Conservation (phyloP, 164 flowering plant species). For the Brasenia schreberi region DNA sequence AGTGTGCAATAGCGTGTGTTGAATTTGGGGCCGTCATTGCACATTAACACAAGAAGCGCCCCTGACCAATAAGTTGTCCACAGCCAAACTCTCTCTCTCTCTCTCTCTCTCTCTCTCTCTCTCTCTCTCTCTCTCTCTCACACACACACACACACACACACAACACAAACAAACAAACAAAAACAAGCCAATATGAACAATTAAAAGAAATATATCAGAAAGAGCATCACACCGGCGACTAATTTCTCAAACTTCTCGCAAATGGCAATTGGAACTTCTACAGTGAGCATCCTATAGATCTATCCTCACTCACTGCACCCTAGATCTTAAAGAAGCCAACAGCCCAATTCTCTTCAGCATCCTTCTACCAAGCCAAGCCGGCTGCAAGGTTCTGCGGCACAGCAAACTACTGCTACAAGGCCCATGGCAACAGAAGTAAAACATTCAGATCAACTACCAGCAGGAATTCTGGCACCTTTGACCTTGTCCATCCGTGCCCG, state of each 20-base stretch:
- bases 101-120: too few species aligned
- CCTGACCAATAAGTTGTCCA: too few species aligned
- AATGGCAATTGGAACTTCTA: neutral
- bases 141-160: too few species aligned
- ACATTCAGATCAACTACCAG: neutral
- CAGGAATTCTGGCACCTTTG: slow-evolving; percentile 7
- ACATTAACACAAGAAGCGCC: too few species aligned
- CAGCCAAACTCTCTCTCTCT: too few species aligned
- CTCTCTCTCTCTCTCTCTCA: too few species aligned
- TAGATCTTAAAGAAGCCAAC: neutral
- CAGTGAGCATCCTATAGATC: neutral
- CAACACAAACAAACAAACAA: too few species aligned
- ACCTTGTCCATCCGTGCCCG: slow-evolving; percentile 81
- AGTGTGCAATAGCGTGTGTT: too few species aligned
- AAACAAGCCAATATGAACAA: too few species aligned
- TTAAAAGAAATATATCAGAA: too few species aligned
- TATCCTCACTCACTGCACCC: neutral
- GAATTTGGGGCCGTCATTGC: too few species aligned
- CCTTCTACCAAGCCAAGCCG: neutral
- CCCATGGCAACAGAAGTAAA: neutral
- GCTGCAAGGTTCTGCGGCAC: neutral
- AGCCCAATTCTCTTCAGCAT: neutral
- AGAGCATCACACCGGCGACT: too few species aligned
- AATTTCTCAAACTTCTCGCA: neutral
- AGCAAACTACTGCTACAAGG: neutral